phyloP scores from a whole-genome alignment of 106 monocot genomes.

The Posidonia australis region DNA sequence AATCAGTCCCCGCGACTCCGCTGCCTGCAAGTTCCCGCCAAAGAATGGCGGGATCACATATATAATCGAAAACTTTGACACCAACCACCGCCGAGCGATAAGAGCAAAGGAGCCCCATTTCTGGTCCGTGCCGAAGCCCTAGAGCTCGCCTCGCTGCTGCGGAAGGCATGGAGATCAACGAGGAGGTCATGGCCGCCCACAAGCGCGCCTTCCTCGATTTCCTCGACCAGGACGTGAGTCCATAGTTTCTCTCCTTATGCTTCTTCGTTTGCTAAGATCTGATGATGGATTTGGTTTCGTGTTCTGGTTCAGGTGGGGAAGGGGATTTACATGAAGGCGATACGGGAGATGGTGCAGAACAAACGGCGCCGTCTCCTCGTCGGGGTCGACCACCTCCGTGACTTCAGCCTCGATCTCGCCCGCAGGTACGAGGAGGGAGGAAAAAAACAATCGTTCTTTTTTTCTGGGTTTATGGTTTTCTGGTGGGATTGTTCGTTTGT shows the following conservation, averaged over 20 bases:
- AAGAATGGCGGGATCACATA: too few relatives aligned
- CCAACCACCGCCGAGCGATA: too few relatives aligned
- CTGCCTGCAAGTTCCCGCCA: too few relatives aligned
- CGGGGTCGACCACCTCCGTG: conserved; percentile 78
- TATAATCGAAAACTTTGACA: too few relatives aligned
- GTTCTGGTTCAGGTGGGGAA: conserved; percentile 42
- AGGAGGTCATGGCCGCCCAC: conserved; percentile 70
- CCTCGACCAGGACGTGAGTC: conserved; percentile 71
- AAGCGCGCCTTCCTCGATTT: conserved; percentile 83
- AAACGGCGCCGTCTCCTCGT: conserved; percentile 71
- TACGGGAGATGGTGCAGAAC: conserved; percentile 64
- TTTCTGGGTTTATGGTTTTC: neutral
- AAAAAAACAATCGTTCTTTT: neutral
- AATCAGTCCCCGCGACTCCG: too few relatives aligned
- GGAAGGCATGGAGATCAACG: conserved; percentile 73
- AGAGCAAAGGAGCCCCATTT: too few relatives aligned
- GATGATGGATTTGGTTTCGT: neutral
- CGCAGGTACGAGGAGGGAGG: conserved; percentile 44
- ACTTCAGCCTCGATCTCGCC: conserved; percentile 72
- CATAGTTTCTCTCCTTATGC: neutral
- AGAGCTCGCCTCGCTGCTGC: neutral
- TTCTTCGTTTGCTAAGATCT: neutral
- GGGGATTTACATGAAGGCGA: conserved; percentile 57
- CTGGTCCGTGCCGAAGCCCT: neutral
- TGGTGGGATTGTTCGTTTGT: too few relatives aligned